Evolutionary conservation across 2,329 filamentous ascomycete genomes (phyloP).

Genomic region (Aspergillus clavatus): DNA sequence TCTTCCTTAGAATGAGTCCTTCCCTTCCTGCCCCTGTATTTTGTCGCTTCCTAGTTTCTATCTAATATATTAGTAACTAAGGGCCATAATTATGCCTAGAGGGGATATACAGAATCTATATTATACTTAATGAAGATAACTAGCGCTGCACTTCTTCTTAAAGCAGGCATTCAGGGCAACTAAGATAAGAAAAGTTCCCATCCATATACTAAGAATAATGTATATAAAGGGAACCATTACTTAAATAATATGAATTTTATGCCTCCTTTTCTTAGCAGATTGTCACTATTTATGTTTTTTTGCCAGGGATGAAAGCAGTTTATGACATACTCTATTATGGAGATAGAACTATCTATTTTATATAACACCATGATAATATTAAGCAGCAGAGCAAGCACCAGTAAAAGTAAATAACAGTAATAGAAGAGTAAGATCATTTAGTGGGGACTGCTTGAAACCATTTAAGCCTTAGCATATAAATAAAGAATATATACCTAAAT

Average conservation of each 20-base stretch:
- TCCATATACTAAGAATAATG: background rate
- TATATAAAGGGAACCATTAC: background rate
- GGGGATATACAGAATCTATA: background rate
- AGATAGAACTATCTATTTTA: conserved; percentile 12
- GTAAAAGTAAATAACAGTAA: conserved; percentile 8
- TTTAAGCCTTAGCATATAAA: background rate
- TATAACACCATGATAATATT: conserved; percentile 8
- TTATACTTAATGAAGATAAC: background rate
- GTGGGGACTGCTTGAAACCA: background rate
- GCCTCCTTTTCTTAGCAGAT: background rate
- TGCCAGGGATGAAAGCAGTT: background rate
- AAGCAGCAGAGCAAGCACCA: conserved; percentile 7
- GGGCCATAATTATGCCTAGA: background rate
- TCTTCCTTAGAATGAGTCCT: background rate
- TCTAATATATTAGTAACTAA: background rate
- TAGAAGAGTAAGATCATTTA: background rate
- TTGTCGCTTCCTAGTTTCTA: background rate
- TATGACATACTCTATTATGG: background rate
- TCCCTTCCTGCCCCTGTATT: background rate
- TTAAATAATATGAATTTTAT: background rate
- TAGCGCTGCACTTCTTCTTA: background rate
- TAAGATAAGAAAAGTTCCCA: background rate
- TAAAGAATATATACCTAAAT: background rate
- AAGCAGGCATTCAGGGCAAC: background rate
- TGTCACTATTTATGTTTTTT: background rate